phyloP scores from a whole-genome alignment of 2,329 filamentous ascomycete species.

The Penicillium sp. region DNA sequence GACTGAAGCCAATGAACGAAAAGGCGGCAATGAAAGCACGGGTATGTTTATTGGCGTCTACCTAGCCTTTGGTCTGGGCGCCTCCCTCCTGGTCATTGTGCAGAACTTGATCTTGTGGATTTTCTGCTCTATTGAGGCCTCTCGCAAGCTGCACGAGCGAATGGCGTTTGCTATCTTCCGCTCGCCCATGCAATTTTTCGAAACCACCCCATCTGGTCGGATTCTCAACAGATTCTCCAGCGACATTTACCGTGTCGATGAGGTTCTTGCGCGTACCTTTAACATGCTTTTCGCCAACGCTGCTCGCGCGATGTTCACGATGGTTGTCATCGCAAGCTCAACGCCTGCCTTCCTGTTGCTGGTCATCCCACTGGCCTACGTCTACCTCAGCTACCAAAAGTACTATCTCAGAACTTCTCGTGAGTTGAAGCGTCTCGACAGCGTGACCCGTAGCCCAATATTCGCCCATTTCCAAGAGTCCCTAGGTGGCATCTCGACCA shows the following conservation, averaged over 20 bases:
- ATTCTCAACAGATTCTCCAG: slow-evolving; percentile 95
- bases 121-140: slow-evolving; percentile 98
- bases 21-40: slow-evolving; percentile 69
- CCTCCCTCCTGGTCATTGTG: slow-evolving; percentile 78
- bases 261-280: slow-evolving; percentile 93
- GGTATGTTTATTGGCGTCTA: slow-evolving; percentile 94
- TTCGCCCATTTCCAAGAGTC: slow-evolving; percentile 99
- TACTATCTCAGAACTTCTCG: slow-evolving; percentile 97
- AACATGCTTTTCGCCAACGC: slow-evolving; percentile 90
- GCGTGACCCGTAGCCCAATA: slow-evolving; percentile 91
- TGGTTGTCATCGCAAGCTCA: slow-evolving; percentile 78
- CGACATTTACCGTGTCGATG: slow-evolving; percentile 70
- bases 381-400: slow-evolving; percentile 92
- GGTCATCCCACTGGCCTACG: slow-evolving; percentile 74
- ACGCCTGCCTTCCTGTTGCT: slow-evolving; percentile 79
- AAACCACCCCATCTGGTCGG: slow-evolving; percentile 92
- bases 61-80: slow-evolving; percentile 89
- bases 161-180: slow-evolving; percentile 98
- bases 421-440: slow-evolving; percentile 93
- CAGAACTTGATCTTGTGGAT: slow-evolving; percentile 98
- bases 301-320: slow-evolving; percentile 75
- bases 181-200: slow-evolving; percentile 98
- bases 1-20: slow-evolving; percentile 74
- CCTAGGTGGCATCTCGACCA: slow-evolving; percentile 88
- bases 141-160: slow-evolving; percentile 90